Conservation (phyloP, 1,284 basidiomycete species). For the Blastosporella zonata region DNA sequence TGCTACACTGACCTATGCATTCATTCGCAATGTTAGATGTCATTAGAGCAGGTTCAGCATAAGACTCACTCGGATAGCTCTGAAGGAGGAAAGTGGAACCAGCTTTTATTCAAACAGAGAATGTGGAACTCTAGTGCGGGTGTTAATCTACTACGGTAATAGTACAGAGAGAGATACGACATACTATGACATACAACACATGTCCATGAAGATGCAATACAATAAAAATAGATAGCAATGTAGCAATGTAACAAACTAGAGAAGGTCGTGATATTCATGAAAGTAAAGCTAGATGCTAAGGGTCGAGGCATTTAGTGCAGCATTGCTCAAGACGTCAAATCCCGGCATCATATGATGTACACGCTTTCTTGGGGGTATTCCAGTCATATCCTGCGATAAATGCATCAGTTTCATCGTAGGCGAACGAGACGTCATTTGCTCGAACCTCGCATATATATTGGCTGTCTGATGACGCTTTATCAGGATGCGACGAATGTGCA, state of each 20-base stretch:
- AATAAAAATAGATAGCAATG: constrained; percentile 18
- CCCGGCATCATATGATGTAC: constrained; percentile 57
- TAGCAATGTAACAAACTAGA: neutral
- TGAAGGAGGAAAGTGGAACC: neutral
- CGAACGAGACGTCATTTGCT: neutral
- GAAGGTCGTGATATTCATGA: neutral
- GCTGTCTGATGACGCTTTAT: constrained; percentile 25
- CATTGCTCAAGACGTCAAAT: constrained; percentile 45
- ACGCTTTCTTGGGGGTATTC: constrained; percentile 55
- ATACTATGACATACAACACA: neutral
- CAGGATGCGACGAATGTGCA: constrained; percentile 16
- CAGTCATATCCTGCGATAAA: constrained; percentile 43
- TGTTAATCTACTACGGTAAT: constrained; percentile 2
- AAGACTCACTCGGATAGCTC: no score
- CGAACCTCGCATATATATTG: constrained; percentile 45
- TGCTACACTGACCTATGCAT: no score
- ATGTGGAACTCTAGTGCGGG: constrained; percentile 7
- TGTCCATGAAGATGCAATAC: constrained; percentile 8
- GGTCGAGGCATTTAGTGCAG: constrained; percentile 46
- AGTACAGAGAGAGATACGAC: constrained; percentile 7
- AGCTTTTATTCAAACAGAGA: neutral
- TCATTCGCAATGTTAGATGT: no score
- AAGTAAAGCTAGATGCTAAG: constrained; percentile 31
- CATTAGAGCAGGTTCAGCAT: no score
- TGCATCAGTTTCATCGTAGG: constrained; percentile 15